phyloP scores from a whole-genome alignment of 2,329 filamentous ascomycete genomes.

The Aspergillus pseudonomiae region DNA sequence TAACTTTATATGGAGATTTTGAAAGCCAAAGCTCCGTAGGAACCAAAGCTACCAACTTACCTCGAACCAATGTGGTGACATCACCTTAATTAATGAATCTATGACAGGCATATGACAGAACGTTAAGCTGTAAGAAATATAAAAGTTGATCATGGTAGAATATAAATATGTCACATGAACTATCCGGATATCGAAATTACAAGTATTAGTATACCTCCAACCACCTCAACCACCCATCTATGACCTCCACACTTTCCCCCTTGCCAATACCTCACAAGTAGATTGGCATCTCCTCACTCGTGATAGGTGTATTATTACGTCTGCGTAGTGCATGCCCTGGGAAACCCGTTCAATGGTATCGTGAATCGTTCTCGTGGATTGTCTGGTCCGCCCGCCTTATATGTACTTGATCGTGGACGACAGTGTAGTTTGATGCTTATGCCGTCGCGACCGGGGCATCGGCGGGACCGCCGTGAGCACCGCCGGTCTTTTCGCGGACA shows the following conservation, averaged over 20 bases:
- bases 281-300: neutral
- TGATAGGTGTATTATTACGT: constrained; percentile 3
- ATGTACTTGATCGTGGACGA: neutral
- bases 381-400: neutral
- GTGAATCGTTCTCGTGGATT: neutral
- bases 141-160: neutral
- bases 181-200: constrained; percentile 4
- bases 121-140: too few species aligned
- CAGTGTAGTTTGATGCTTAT: neutral
- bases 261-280: neutral
- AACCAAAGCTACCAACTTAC: too few species aligned
- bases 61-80: too few species aligned
- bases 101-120: too few species aligned
- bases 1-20: too few species aligned
- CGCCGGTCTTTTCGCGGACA: constrained; percentile 29
- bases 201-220: neutral
- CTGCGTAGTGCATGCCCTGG: neutral
- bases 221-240: neutral
- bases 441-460: constrained; percentile 15
- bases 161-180: neutral
- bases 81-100: too few species aligned
- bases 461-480: constrained; percentile 22
- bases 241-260: neutral
- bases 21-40: too few species aligned
- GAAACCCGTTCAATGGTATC: constrained; percentile 1